Evolutionary conservation across 352 stramenopile species (phyloP).

Genomic region (Phytophthora sansomeana): DNA sequence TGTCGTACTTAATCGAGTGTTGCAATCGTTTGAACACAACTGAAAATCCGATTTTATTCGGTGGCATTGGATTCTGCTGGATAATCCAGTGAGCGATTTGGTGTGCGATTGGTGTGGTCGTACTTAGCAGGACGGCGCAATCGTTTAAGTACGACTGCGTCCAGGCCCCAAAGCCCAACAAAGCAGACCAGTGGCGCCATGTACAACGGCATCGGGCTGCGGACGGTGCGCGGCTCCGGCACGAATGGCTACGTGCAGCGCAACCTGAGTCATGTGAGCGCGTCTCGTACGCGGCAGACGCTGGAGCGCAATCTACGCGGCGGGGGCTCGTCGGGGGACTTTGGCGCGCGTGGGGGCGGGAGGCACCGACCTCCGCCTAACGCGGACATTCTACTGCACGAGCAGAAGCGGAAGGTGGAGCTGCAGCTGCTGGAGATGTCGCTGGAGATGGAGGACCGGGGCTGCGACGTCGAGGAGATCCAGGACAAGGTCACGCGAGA

Average conservation of each 20-base stretch:
- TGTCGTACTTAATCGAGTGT: too few relatives aligned
- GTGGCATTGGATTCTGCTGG: too few relatives aligned
- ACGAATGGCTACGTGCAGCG: constrained; percentile 92
- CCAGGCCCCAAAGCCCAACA: constrained; percentile 4
- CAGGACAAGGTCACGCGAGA: constrained; percentile 65
- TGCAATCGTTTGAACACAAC: too few relatives aligned
- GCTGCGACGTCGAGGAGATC: constrained; percentile 74
- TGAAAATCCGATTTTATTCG: too few relatives aligned
- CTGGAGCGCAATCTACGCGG: constrained; percentile 53
- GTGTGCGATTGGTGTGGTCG: too few relatives aligned
- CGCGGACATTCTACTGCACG: constrained; percentile 83
- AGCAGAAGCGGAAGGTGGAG: constrained; percentile 83
- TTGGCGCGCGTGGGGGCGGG: constrained; percentile 22
- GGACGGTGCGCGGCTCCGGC: constrained; percentile 84
- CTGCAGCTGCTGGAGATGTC: constrained; percentile 82
- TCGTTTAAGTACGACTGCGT: constrained; percentile 13
- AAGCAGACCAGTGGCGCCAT: constrained; percentile 39
- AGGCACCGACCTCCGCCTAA: constrained; percentile 52
- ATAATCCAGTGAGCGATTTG: too few relatives aligned
- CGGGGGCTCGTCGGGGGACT: constrained; percentile 18
- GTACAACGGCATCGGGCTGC: constrained; percentile 92
- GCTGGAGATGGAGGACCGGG: constrained; percentile 80
- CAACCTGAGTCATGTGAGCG: constrained; percentile 85
- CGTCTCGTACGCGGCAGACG: constrained; percentile 70
- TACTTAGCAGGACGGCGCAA: too few relatives aligned